Base-by-base conservation (phyloP, 2,329 filamentous ascomycete genomes). In the Teratosphaeria destructans region DNA sequence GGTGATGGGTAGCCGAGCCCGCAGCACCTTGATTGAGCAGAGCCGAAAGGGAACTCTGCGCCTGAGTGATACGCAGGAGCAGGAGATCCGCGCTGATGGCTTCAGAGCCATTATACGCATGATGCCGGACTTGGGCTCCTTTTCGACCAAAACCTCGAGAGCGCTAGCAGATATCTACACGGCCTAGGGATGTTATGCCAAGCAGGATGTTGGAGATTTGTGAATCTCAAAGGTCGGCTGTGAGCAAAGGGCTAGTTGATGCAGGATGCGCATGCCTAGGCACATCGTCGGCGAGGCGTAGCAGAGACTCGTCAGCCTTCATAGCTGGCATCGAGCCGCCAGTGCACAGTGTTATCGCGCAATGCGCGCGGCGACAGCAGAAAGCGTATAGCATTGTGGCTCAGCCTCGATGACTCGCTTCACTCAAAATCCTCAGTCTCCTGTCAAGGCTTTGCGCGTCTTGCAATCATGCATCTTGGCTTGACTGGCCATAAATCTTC, bases 81-180 rank as follows among this genome's bases (percentile, higher is more conserved):
- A 57, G 43, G 56, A 57, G 2, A 35, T 57, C 6, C 56, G 56
- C 6, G 7, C 27, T 16, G 16, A 52, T 32, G 56, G 56, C 11
- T 57, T 57, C 56, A 57, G 32, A 16, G 56, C 56, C 11, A 57
- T 57, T 16, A 14, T 14, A n/a, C 37, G 56, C 14, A 52, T 52
- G 19, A 19, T 49, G n/a, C 43, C 43, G 8, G 43, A 49, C 6
- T 27, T 57, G 37, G 10, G 27, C 5, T 49, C 23, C 58, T 57
- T 43, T 23, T 53, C 54, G 57, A 49, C 11, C 11, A 16, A n/a
- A n/a, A 6, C 11, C 12, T 14, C 8, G 11, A 43, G 37, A 16
- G 16, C 12, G 37, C 37, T 14, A 43, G 37, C 37, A 5, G 4
- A 6, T 5, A 39, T 39, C n/a, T n/a, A n/a, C n/a, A n/a, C n/a